phyloP scores from a whole-genome alignment of 257 asterid genomes.

The Solanum pennellii region DNA sequence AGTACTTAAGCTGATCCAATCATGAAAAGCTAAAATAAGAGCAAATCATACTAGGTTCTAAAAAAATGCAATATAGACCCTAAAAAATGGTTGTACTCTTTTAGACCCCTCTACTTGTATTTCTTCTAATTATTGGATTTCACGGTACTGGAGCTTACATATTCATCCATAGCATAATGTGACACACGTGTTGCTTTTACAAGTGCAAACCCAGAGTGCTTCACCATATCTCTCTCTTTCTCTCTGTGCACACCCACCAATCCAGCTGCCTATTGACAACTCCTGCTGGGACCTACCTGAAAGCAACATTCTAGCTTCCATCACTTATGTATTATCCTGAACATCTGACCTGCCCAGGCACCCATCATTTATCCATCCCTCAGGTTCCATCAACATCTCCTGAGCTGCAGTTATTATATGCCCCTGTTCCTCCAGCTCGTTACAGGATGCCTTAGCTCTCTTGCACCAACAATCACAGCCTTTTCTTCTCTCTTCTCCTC shows the following conservation, averaged over 20 bases:
- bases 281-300: not conserved
- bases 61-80: not conserved
- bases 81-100: not conserved
- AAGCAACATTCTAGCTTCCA: not conserved
- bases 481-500: not conserved
- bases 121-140: not conserved
- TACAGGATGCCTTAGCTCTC: not conserved
- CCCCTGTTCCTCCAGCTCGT: not conserved
- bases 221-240: not conserved
- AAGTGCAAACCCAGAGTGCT: not conserved
- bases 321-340: not conserved
- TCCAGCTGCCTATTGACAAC: not conserved
- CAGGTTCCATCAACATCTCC: not conserved
- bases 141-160: not conserved
- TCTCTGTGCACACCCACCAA: not conserved
- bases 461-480: not conserved
- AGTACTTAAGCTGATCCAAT: not conserved
- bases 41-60: not conserved
- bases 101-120: not conserved
- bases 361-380: not conserved
- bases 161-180: not conserved
- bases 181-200: not conserved
- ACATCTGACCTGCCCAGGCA: not conserved
- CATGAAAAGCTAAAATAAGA: not conserved
- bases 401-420: not conserved